A percentile compares a stretch with the other conserved stretches of the same genome.
These are phyloP conservation scores for Ophiostoma pallidulum DNA, from an alignment of 2,329 filamentous ascomycete genomes.

Conservation along the genomic window DNA sequence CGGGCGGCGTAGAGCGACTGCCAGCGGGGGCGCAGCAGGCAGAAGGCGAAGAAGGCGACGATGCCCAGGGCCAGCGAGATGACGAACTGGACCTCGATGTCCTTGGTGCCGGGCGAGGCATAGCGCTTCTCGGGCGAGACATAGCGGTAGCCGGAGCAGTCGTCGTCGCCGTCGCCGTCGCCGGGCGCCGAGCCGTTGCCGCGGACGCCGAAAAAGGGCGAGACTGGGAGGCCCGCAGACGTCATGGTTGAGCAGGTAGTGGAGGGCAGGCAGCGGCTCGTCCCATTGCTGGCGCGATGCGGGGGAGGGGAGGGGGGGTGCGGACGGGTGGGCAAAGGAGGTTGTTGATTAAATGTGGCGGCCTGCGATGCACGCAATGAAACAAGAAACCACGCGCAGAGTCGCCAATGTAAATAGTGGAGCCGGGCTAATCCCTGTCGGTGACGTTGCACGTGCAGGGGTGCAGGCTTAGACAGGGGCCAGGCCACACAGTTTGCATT, in stretches of 20 bases:
- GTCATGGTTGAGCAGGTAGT: slow-evolving; percentile 16
- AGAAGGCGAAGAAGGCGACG: slow-evolving; percentile 66
- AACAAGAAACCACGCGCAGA: too few species aligned
- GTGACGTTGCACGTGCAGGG: slow-evolving; percentile 2
- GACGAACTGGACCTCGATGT: slow-evolving; percentile 56
- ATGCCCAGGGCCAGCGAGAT: slow-evolving; percentile 63
- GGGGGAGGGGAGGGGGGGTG: too few species aligned
- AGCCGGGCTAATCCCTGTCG: background rate
- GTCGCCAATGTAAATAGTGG: too few species aligned
- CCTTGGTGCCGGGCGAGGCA: slow-evolving; percentile 31
- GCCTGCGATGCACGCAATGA: too few species aligned
- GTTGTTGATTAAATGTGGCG: too few species aligned
- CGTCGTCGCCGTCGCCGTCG: slow-evolving; percentile 9
- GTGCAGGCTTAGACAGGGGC: background rate
- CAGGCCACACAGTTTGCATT: background rate
- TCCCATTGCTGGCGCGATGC: background rate
- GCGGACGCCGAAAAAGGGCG: too few species aligned
- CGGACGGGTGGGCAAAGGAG: too few species aligned
- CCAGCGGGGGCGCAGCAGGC: slow-evolving; percentile 85
- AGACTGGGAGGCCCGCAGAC: background rate
- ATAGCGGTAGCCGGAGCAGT: slow-evolving; percentile 20
- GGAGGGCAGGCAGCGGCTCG: background rate
- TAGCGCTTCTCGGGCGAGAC: slow-evolving; percentile 22
- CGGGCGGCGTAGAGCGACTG: slow-evolving; percentile 81
- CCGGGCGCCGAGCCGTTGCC: too few species aligned